These are phyloP conservation scores for Fusarium mundagurra DNA, from an alignment of 2,329 filamentous ascomycete genomes.

Conservation along the genomic window DNA sequence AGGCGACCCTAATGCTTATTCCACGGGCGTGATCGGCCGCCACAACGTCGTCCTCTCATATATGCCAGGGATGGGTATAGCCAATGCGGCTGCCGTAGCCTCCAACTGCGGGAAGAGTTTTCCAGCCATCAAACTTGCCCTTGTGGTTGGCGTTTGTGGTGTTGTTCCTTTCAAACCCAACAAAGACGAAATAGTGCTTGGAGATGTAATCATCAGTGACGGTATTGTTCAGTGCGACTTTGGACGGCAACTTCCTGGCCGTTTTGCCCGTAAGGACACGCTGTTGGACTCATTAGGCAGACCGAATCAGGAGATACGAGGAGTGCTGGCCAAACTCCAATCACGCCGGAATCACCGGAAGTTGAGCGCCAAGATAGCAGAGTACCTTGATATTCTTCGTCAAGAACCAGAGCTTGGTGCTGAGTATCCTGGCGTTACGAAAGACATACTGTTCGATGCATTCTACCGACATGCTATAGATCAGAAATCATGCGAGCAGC, in stretches of 20 bases:
- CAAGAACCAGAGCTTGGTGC: too few relatives aligned
- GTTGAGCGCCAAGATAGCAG: too few relatives aligned
- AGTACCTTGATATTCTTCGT: too few relatives aligned
- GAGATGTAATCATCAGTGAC: neutral
- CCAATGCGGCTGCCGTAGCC: neutral
- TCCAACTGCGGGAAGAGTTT: neutral
- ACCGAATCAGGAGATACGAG: neutral
- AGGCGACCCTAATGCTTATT: neutral
- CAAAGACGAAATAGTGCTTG: neutral
- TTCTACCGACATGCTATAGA: neutral
- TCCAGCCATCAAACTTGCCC: neutral
- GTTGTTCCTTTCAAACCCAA: rapidly evolving
- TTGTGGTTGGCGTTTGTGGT: neutral
- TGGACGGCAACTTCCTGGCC: neutral
- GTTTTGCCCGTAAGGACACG: neutral
- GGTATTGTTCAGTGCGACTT: neutral
- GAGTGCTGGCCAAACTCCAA: neutral
- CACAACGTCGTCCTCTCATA: neutral
- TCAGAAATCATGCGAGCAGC: neutral
- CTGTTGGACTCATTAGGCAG: neutral
- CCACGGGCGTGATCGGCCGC: neutral
- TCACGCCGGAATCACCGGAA: too few relatives aligned
- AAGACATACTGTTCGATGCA: neutral
- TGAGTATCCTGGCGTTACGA: too few relatives aligned
- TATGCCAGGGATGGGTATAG: neutral